These are phyloP conservation scores for Artemisia tridentata DNA, from an alignment of 129 eudicot species.

Conservation along the genomic window DNA sequence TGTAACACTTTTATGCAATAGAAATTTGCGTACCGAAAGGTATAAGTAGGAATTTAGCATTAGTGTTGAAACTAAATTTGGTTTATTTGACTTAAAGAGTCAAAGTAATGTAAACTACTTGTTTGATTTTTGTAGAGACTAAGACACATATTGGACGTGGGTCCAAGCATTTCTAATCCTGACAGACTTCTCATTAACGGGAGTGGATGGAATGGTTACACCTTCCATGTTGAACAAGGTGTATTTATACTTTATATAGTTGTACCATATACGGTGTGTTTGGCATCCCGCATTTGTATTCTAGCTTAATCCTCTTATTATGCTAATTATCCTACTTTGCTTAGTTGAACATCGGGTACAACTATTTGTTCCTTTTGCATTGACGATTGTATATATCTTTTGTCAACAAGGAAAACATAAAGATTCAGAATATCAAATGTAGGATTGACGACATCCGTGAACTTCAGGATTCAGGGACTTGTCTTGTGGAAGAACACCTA, in stretches of 20 bases:
- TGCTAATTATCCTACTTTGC: background rate
- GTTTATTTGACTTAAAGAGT: background rate
- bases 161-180: slow-evolving; percentile 76
- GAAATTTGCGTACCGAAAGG: background rate
- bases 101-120: background rate
- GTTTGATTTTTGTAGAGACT: slow-evolving; percentile 48
- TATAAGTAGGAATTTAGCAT: background rate
- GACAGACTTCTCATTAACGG: slow-evolving; percentile 90
- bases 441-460: slow-evolving; percentile 74
- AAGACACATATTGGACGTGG: slow-evolving; percentile 53
- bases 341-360: background rate
- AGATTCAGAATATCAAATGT: slow-evolving; percentile 94
- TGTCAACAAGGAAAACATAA: slow-evolving; percentile 66
- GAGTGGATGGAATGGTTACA: slow-evolving; percentile 90
- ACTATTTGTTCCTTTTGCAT: background rate
- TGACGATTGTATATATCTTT: background rate
- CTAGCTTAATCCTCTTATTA: background rate
- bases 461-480: slow-evolving; percentile 92
- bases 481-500: slow-evolving; percentile 72
- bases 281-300: background rate
- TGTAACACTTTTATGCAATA: background rate
- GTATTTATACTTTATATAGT: background rate
- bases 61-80: background rate
- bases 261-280: background rate
- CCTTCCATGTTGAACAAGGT: slow-evolving; percentile 76